Evolutionary conservation across 805 yeast species (phyloP), one percentile per base, ranked within the genome.

Genomic region (Grigorovia transvaalensis): DNA sequence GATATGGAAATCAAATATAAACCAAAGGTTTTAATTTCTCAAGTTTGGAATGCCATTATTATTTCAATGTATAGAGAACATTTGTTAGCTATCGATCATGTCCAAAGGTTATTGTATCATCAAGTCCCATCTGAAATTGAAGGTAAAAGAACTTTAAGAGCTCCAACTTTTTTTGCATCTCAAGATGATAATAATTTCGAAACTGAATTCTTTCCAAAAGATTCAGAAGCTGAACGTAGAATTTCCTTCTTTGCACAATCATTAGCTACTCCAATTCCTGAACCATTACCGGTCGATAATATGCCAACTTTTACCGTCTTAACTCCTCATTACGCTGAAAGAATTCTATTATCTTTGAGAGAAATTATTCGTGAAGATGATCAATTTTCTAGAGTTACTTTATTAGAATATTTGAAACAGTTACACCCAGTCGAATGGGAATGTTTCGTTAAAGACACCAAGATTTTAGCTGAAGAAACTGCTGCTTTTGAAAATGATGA

Each of bases 1-100:
- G 98, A 93, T 70, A 91, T 95, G 99, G 98, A 93, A 75, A 88
- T 91, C 68, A 91, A 93, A 76, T 93, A 93, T 75, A 91, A 93
- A 74, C 98, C 99, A 60, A 93, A 93, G 80, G 97, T 93, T 59
- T 78, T 93, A 69, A 91, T 93, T 64, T 89, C 97, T 44, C 99
- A 93, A 76, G 91, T 95, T 62, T 93, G 99, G 99, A 93, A 93
- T 69, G 99, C 99, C 51, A 86, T 93, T 72, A 95, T 93, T 59
- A 93, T 93, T 63, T 91, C 99, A 53, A 93, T 93, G 99, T 95
- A 93, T 83, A 88, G 99, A 77, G 99, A 93, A 74, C 99, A 93
- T 72, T 77, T 93, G 71, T 75, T 93, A 61, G 98, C 99, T 30
- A 91, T 95, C 71, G 99, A 93, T 71, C 99, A 93, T 69, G 99